phyloP scores from a whole-genome alignment of 768 basidiomycete genomes.

The Trametes coccinea region DNA sequence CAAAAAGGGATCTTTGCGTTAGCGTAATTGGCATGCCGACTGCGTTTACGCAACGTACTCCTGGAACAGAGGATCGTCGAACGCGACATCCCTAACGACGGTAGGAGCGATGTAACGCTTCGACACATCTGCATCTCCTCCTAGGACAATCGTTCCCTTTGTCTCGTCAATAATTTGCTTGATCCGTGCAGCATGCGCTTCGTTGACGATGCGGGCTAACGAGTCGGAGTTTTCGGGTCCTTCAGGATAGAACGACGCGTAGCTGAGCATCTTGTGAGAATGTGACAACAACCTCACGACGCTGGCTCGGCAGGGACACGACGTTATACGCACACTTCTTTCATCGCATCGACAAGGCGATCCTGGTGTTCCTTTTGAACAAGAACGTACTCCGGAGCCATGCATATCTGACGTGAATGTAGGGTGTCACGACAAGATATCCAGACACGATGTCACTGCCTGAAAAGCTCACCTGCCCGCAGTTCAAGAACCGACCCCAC shows the following conservation, averaged over 20 bases:
- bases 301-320: no score
- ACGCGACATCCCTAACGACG: constrained; percentile 59
- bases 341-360: no score
- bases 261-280: constrained; percentile 4
- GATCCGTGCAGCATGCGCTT: constrained; percentile 55
- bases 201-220: constrained; percentile 52
- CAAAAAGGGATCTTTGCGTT: no score
- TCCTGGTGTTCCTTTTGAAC: no score
- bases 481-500: constrained; percentile 75
- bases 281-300: no score
- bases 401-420: no score
- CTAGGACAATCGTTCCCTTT: constrained; percentile 62
- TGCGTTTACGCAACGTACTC: constrained; percentile 48
- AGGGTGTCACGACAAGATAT: no score
- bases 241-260: constrained; percentile 53
- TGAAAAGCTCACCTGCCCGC: constrained; percentile 43
- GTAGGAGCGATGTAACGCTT: constrained; percentile 71
- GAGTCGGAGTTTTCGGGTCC: constrained; percentile 42
- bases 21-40: not conserved
- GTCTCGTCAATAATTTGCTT: constrained; percentile 61
- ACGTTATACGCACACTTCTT: no score
- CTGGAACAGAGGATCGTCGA: constrained; percentile 72
- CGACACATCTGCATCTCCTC: constrained; percentile 59
- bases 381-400: no score
- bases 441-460: not conserved